Evolutionary conservation across 2,329 filamentous ascomycete genomes (phyloP), one percentile per base, ranked within the genome.

Genomic region (Colletotrichum sp.): DNA sequence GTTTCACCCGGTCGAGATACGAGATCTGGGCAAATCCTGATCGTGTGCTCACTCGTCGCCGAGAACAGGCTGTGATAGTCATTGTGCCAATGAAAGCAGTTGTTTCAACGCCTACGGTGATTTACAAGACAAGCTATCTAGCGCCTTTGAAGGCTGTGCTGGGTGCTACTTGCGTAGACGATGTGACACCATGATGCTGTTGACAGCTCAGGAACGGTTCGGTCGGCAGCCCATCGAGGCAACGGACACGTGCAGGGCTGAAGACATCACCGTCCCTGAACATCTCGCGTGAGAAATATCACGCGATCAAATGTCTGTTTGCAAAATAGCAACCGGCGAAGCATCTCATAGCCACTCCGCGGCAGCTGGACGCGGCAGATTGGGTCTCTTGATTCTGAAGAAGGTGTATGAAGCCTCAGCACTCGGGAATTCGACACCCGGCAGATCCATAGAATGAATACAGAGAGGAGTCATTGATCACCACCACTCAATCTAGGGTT

Each of bases 291-390:
- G 3, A 18, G 5, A n/a, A 4, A 9, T 10, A 30, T 75, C 72
- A 75, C 72, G 21, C 60, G 72, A 75, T 21, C 68, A 13, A 34
- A 32, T 66, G 9, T 62, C 68, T 30, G 62, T 62, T 75, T 71
- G 44, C 34, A 55, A 65, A 32, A 36, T 60, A 13, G 62, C 13
- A 16, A 16, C 32, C 28, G 52, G 44, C 36, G 28, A 21, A 59
- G 28, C 34, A 59, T 62, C 34, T 60, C 72, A 75, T 52, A 59
- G 72, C 72, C 72, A 64, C 69, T 28, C 24, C 32, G 57, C 55
- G 55, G 63, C 63, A 73, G 73, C 73, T 76, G 70, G 36, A 49
- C 24, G 21, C 52, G 36, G 36, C 57, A 64, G 28, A 26, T 57
- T 16, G 30, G 63, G 55, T 32, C 13, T 69, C 39, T 52, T 52